Conservation (phyloP, 345 rosid species). For the Cochlearia excelsa region DNA sequence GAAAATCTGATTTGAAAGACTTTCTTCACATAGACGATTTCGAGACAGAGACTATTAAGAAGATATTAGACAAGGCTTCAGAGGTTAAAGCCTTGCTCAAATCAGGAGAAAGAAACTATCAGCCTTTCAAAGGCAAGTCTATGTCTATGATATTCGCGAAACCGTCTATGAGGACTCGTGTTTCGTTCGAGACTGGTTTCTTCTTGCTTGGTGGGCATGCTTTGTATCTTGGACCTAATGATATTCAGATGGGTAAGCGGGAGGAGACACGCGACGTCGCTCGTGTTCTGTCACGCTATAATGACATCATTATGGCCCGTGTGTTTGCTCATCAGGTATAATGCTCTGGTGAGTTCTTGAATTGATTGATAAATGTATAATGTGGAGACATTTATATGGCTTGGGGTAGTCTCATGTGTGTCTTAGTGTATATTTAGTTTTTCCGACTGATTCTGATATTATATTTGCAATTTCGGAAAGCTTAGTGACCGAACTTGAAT, state of each 20-base stretch:
- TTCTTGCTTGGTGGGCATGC: slow-evolving; percentile 97
- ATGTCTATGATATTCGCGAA: slow-evolving; percentile 97
- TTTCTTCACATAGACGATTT: slow-evolving; percentile 81
- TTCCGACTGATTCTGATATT: background rate
- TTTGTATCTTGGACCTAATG: slow-evolving; percentile 79
- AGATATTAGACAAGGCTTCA: slow-evolving; percentile 66
- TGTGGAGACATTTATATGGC: background rate
- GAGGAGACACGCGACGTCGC: slow-evolving; percentile 97
- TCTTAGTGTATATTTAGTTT: background rate
- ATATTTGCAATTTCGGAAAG: background rate
- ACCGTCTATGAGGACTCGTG: slow-evolving; percentile 96
- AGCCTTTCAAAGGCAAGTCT: slow-evolving; percentile 84
- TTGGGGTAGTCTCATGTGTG: background rate
- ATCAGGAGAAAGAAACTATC: slow-evolving; percentile 76
- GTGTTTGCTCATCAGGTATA: slow-evolving; percentile 98
- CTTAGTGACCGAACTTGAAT: slow-evolving; percentile 1
- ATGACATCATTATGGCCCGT: slow-evolving; percentile 93
- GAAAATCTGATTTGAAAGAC: slow-evolving; percentile 49
- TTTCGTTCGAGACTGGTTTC: slow-evolving; percentile 95
- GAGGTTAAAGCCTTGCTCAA: slow-evolving; percentile 81
- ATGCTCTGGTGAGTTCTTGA: slow-evolving; percentile 52
- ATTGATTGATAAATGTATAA: background rate
- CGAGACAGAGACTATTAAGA: slow-evolving; percentile 69
- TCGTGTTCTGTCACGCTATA: slow-evolving; percentile 83
- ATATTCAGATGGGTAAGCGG: slow-evolving; percentile 93